Conservation (phyloP, 2,329 filamentous ascomycete genomes). For the Trichoderma oligosporum region DNA sequence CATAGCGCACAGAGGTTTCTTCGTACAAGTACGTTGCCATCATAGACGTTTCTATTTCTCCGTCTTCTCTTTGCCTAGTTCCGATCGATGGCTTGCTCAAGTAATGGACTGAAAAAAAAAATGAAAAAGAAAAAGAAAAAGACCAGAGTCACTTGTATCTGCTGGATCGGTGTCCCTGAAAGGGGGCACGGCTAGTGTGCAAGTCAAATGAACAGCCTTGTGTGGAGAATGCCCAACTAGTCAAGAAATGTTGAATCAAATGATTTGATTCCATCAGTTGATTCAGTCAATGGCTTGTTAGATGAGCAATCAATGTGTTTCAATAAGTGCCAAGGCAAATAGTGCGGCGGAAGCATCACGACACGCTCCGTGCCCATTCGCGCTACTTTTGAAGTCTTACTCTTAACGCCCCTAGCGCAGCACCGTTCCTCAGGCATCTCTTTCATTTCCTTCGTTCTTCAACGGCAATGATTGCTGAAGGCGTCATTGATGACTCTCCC, state of each 20-base stretch:
- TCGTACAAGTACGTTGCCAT: background rate
- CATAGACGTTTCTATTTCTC: background rate
- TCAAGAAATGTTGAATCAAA: background rate
- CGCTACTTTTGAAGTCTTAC: background rate
- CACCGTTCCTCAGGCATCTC: background rate
- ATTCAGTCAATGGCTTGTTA: constrained; percentile 16
- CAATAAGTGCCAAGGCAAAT: constrained; percentile 14
- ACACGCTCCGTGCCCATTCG: constrained; percentile 10
- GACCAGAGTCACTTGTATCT: background rate
- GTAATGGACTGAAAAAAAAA: too few species aligned
- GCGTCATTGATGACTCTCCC: background rate
- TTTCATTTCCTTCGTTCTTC: background rate
- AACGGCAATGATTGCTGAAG: background rate
- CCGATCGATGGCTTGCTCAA: background rate
- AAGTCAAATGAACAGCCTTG: background rate
- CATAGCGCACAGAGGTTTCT: background rate
- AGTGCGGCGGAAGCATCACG: constrained; percentile 7
- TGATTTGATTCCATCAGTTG: background rate
- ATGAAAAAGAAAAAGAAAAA: too few species aligned
- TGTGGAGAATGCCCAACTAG: constrained; percentile 1
- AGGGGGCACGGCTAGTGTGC: background rate
- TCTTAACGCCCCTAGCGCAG: constrained; percentile 12
- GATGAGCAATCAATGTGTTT: constrained; percentile 9
- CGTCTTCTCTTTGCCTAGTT: background rate
- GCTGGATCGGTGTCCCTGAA: background rate